A percentile compares a stretch with the other conserved stretches of the same genome.
Conservation (phyloP, 2,329 filamentous ascomycete genomes). For the Sarocladiaceae sp. region DNA sequence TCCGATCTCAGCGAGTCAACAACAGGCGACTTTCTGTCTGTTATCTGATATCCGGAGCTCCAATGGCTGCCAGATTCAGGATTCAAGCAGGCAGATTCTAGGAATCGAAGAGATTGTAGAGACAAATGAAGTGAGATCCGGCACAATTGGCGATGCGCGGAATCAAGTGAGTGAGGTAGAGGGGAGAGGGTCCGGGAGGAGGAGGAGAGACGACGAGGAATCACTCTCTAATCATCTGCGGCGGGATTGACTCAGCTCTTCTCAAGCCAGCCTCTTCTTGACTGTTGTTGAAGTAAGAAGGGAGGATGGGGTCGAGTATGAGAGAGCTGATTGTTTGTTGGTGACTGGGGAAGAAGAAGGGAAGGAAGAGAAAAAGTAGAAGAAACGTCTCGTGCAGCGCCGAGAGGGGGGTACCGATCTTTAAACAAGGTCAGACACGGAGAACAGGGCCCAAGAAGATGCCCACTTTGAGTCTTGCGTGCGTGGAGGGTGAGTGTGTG, state of each 20-base stretch:
- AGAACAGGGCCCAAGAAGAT: neutral
- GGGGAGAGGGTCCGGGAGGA: constrained; percentile 3
- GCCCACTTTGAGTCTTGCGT: neutral
- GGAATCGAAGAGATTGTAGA: neutral
- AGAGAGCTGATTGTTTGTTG: constrained; percentile 1
- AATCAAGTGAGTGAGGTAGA: neutral
- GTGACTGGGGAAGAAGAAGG: constrained; percentile 1
- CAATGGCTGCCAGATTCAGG: neutral
- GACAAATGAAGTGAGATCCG: constrained; percentile 4
- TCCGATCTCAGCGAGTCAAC: neutral
- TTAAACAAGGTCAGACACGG: constrained; percentile 4
- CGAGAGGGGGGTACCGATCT: constrained; percentile 8
- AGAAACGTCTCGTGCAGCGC: constrained; percentile 6
- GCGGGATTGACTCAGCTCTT: constrained; percentile 1
- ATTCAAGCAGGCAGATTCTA: neutral
- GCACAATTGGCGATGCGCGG: constrained; percentile 1
- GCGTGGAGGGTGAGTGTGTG: neutral
- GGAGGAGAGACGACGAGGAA: neutral
- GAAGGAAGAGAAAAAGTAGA: constrained; percentile 10
- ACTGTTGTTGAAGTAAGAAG: constrained; percentile 3
- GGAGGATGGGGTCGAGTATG: constrained; percentile 3
- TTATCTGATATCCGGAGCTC: neutral
- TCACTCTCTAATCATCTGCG: constrained; percentile 9
- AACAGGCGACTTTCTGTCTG: neutral
- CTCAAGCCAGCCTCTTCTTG: constrained; percentile 9